phyloP scores from a whole-genome alignment of 2,329 filamentous ascomycete species.

The Stagonosporopsis vannaccii region DNA sequence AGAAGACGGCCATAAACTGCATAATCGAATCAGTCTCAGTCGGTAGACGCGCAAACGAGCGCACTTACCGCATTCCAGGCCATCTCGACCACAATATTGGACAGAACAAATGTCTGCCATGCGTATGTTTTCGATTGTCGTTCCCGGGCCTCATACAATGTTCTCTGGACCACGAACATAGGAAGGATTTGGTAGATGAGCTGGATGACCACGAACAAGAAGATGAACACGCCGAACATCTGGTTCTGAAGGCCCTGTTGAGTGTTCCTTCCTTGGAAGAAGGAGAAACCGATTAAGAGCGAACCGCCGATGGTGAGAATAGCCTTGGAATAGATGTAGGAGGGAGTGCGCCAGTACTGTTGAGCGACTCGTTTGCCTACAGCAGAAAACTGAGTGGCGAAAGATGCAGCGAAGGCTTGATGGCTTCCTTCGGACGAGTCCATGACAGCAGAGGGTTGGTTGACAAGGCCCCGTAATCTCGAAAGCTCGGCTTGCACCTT shows the following conservation, averaged over 20 bases:
- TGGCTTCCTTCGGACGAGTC: constrained; percentile 55
- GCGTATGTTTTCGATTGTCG: constrained; percentile 73
- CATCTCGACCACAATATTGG: constrained; percentile 75
- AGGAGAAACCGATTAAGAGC: constrained; percentile 51
- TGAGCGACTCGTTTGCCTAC: constrained; percentile 54
- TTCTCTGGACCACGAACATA: constrained; percentile 63
- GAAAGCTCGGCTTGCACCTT: constrained; percentile 49
- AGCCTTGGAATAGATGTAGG: constrained; percentile 52
- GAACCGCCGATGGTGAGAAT: constrained; percentile 38
- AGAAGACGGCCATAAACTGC: constrained; percentile 61
- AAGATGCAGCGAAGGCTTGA: constrained; percentile 54
- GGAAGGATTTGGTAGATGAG: constrained; percentile 60
- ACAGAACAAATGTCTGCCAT: constrained; percentile 74
- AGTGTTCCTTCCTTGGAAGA: constrained; percentile 48
- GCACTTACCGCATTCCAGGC: constrained; percentile 59
- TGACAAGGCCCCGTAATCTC: constrained; percentile 47
- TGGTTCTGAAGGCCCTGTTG: constrained; percentile 55
- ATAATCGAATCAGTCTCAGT: neutral
- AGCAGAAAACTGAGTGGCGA: constrained; percentile 41
- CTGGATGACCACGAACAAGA: constrained; percentile 53
- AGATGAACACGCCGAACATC: constrained; percentile 61
- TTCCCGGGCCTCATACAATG: constrained; percentile 66
- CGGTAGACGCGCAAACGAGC: constrained; percentile 51
- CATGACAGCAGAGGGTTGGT: constrained; percentile 35
- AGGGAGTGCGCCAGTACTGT: constrained; percentile 57